phyloP scores from a whole-genome alignment of 2,329 filamentous ascomycete genomes.

The Talaromyces sp. region DNA sequence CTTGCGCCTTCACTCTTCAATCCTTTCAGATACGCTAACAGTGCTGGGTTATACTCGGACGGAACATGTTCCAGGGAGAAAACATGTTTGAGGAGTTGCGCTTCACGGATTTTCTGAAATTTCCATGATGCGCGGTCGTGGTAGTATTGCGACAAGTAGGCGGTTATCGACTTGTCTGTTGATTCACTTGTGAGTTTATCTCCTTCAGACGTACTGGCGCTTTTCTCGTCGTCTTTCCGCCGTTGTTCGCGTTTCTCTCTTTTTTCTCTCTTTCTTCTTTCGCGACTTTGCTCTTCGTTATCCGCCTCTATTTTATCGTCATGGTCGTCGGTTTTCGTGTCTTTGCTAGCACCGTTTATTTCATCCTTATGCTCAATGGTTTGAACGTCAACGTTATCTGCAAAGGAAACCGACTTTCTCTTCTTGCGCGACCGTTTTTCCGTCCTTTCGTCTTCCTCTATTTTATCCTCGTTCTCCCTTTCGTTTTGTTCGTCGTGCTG shows the following conservation, averaged over 20 bases:
- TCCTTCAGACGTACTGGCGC: neutral
- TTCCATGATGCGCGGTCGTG: constrained; percentile 74
- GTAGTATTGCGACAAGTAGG: constrained; percentile 76
- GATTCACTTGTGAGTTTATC: constrained; percentile 9
- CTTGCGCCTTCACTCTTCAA: constrained; percentile 72
- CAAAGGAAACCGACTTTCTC: constrained; percentile 63
- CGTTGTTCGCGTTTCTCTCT: constrained; percentile 24
- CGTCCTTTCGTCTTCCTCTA: constrained; percentile 6
- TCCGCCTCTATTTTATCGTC: constrained; percentile 16
- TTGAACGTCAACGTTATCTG: constrained; percentile 56
- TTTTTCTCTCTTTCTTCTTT: constrained; percentile 26
- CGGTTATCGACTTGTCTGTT: constrained; percentile 58
- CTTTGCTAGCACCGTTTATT: constrained; percentile 16
- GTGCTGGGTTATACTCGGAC: constrained; percentile 63
- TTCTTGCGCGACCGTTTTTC: constrained; percentile 8
- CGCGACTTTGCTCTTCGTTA: constrained; percentile 32
- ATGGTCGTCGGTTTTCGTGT: neutral
- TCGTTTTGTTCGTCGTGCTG: constrained; percentile 2
- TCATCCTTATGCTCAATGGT: constrained; percentile 11
- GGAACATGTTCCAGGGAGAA: constrained; percentile 73
- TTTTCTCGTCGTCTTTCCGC: neutral
- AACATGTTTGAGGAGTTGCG: constrained; percentile 76
- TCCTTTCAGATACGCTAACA: constrained; percentile 76
- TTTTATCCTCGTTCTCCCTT: neutral
- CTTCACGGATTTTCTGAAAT: constrained; percentile 93